Base-by-base conservation (phyloP, 2,329 filamentous ascomycete species). In the Ophiosphaerella narmari region DNA sequence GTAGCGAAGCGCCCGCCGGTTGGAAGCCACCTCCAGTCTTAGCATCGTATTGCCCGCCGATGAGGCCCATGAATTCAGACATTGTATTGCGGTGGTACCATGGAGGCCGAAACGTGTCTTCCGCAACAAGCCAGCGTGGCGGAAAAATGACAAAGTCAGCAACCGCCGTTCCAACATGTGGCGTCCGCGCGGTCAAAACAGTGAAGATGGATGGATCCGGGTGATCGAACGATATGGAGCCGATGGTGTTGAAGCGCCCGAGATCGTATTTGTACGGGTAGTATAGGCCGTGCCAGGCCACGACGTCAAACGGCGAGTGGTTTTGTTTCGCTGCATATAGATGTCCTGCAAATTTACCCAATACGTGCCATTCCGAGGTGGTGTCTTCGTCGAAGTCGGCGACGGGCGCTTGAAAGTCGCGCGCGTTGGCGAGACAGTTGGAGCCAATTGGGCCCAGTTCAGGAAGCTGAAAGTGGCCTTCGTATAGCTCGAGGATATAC, bases 61-160 rank as follows among this genome's bases (percentile, higher is more conserved):
- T 86, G 46, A 87, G 67, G 6, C 85, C 84, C 84, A 87, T 87
- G 70, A 87, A 87, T 64, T 87, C 85, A 2, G 82, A 84, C 84
- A 86, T 86, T 46, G 80, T 84, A 70, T 87, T 87, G 38, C 85
- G 82, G 73, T 89, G 87, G 75, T 87, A 89, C 79, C 86, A 90
- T 0, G 87, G 87, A 21, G 86, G 85, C 5, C 86, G 82, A 77
- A 89, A 89, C 0, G 87, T 89, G 65, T 87, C 79, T 61, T 87
- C 84, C 2, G 80, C 82, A 0, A 88, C 85, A 31, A 88, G 80
- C 86, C 86, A 90, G 43, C 86, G 80, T 1, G 87, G 86, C 8
- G 86, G 86, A 74, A 90, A 89, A 70, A 88, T 85, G 62, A 89
- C 84, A 60, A 90, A 89, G 74, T 90, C 87, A 6, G 85, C 86